Evolutionary conservation across 78 protist genomes (phyloP).

Genomic region (Dictyostelium purpureum): DNA sequence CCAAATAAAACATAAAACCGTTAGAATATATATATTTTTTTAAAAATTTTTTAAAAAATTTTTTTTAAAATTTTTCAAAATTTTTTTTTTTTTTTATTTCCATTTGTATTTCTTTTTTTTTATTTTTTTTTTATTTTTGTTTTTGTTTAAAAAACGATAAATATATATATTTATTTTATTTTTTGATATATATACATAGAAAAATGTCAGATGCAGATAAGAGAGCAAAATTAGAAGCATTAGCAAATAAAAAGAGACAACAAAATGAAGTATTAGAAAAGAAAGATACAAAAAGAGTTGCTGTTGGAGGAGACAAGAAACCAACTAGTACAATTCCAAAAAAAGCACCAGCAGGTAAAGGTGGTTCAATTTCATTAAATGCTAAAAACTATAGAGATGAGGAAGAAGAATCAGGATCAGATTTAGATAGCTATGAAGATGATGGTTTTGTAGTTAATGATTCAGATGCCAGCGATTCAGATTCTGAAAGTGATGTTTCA

Average conservation of each 20-base stretch:
- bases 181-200: neutral
- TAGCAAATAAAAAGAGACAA: neutral
- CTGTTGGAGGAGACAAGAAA: neutral
- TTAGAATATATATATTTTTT: no score
- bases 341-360: neutral
- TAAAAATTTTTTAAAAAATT: no score
- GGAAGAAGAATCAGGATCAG: conserved; percentile 11
- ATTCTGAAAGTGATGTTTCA: neutral
- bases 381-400: conserved; percentile 16
- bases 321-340: neutral
- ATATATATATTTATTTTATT: neutral
- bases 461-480: neutral
- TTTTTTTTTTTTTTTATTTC: neutral
- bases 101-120: neutral
- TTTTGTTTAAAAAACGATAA: neutral
- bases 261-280: neutral
- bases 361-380: conserved; percentile 6
- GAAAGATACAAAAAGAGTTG: neutral
- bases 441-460: conserved; percentile 47
- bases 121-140: neutral
- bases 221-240: conserved; percentile 25
- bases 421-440: conserved; percentile 5
- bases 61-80: no score
- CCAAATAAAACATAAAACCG: no score
- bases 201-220: conserved; percentile 21